Conservation (phyloP, 257 asterid species). For the Jaltomata sinuosa region DNA sequence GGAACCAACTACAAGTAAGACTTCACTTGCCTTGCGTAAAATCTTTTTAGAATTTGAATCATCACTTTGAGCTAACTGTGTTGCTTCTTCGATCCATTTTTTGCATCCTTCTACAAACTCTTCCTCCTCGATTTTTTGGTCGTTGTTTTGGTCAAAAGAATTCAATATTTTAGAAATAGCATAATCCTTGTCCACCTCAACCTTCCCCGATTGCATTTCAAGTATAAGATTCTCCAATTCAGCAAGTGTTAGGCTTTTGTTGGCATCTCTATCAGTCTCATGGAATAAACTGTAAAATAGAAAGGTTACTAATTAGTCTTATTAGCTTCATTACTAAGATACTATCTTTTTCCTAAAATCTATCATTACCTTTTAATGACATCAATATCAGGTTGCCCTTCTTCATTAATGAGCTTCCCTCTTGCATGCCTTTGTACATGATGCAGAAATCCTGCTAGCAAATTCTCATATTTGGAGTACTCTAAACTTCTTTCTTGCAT, state of each 20-base stretch:
- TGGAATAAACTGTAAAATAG: constrained; percentile 13
- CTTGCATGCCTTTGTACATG: constrained; percentile 35
- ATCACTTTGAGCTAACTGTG: constrained; percentile 14
- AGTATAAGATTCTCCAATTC: constrained; percentile 29
- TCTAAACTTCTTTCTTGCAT: constrained; percentile 45
- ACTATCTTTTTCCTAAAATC: neutral
- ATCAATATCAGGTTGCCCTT: constrained; percentile 30
- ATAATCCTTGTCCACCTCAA: constrained; percentile 27
- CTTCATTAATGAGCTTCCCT: constrained; percentile 26
- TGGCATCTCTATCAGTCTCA: constrained; percentile 26
- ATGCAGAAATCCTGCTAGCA: constrained; percentile 33
- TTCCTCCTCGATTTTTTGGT: constrained; percentile 23
- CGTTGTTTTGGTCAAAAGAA: constrained; percentile 18
- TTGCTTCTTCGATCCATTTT: constrained; percentile 25
- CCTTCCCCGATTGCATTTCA: constrained; percentile 28
- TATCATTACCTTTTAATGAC: constrained; percentile 27
- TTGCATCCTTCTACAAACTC: constrained; percentile 31
- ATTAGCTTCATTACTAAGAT: neutral
- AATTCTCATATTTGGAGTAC: constrained; percentile 36
- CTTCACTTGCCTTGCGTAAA: constrained; percentile 22
- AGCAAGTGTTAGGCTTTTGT: constrained; percentile 18
- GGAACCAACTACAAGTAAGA: neutral
- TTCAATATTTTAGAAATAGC: constrained; percentile 27
- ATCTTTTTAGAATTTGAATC: constrained; percentile 9
- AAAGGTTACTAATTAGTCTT: neutral